Evolutionary conservation across 805 yeast species (phyloP).

Genomic region (Metschnikowia colocasiae): DNA sequence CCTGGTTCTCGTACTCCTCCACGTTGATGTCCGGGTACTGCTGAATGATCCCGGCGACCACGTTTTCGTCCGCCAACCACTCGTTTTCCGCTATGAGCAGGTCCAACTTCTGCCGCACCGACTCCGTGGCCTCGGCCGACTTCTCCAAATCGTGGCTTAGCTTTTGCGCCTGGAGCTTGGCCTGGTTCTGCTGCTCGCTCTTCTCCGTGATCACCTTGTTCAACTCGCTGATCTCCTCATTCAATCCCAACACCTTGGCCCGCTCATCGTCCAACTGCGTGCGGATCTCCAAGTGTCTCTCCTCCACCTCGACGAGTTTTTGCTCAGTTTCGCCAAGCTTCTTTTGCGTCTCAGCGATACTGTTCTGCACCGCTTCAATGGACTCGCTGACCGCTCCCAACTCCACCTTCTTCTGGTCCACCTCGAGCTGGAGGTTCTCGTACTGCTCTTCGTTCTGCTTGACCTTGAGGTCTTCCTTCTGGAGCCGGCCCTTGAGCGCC

Average conservation of each 20-base stretch:
- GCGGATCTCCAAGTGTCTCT: conserved; percentile 19
- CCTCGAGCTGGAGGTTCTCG: conserved; percentile 64
- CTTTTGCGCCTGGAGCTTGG: conserved; percentile 51
- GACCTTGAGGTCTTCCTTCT: conserved; percentile 38
- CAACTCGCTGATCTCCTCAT: conserved; percentile 71
- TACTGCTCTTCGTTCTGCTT: conserved; percentile 48
- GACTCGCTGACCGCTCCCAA: conserved; percentile 43
- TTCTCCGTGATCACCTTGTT: conserved; percentile 42
- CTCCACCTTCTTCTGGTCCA: conserved; percentile 65
- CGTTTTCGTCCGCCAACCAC: conserved; percentile 70
- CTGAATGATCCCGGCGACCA: conserved; percentile 52
- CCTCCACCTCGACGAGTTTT: conserved; percentile 25
- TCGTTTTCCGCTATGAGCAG: conserved; percentile 51
- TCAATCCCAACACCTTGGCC: conserved; percentile 58
- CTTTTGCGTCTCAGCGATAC: conserved; percentile 29
- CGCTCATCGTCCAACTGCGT: conserved; percentile 50
- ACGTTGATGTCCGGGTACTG: conserved; percentile 63
- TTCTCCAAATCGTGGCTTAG: conserved; percentile 54
- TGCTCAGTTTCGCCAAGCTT: conserved; percentile 13
- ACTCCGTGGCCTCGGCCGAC: conserved; percentile 34
- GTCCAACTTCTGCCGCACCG: conserved; percentile 39
- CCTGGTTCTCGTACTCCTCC: conserved; percentile 57
- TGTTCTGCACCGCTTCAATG: conserved; percentile 30
- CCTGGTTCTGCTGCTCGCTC: conserved; percentile 42
- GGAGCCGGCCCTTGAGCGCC: conserved; percentile 31